phyloP scores from a whole-genome alignment of 768 basidiomycete species.

The Lyophyllum atratum region DNA sequence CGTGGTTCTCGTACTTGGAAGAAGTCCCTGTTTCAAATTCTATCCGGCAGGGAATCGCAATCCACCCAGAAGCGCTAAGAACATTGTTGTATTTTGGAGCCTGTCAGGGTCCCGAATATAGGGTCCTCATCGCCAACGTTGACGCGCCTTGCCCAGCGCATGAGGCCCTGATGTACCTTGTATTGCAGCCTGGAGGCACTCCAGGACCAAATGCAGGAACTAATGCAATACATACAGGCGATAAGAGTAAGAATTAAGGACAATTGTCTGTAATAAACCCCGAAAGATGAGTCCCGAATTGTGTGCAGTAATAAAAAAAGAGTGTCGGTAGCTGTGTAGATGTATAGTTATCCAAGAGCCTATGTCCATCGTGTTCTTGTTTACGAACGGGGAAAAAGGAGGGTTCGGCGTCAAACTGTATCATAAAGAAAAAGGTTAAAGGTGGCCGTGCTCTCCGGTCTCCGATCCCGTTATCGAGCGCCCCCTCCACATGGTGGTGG shows the following conservation, averaged over 20 bases:
- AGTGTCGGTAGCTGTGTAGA: background rate
- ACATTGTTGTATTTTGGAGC: background rate
- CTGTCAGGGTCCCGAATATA: too few relatives aligned
- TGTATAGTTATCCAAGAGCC: background rate
- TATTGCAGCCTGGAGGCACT: background rate
- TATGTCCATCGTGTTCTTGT: background rate
- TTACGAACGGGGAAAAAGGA: background rate
- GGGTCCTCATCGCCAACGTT: too few relatives aligned
- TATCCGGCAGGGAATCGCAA: background rate
- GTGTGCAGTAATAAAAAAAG: background rate
- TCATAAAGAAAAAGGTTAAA: background rate
- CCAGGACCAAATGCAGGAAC: background rate
- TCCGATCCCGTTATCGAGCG: background rate
- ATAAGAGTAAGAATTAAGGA: background rate
- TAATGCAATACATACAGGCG: background rate
- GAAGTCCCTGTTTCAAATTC: background rate
- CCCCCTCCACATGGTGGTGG: conserved; percentile 26
- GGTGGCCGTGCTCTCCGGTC: conserved; percentile 12
- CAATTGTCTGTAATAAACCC: background rate
- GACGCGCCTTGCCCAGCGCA: background rate
- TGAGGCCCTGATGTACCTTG: background rate
- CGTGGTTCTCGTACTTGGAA: background rate
- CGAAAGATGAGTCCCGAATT: too few relatives aligned
- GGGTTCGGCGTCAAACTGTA: background rate
- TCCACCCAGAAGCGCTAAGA: background rate